Evolutionary conservation across 208 protist genomes (phyloP).

Genomic region (Acanthamoeba divionensis): DNA sequence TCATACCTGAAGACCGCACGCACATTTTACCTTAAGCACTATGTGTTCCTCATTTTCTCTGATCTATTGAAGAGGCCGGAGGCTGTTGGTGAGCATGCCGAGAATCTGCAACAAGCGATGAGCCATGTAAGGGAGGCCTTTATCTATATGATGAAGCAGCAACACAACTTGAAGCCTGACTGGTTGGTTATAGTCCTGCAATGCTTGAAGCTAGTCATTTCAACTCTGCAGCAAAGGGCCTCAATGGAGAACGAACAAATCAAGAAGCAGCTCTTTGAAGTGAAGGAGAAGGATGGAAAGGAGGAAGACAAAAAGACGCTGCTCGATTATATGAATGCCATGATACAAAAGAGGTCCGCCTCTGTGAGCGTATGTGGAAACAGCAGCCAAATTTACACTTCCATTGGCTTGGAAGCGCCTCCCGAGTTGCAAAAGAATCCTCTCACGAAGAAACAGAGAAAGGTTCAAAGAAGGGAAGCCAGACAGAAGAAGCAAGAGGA

Average conservation of each 20-base stretch:
- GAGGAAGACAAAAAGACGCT: not conserved
- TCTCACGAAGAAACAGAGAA: conserved; percentile 18
- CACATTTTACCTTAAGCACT: not conserved
- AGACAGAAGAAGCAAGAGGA: conserved; percentile 40
- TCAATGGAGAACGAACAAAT: not conserved
- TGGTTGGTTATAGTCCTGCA: not conserved
- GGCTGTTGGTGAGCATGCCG: conserved; percentile 4
- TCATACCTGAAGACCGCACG: not conserved
- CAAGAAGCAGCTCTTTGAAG: not conserved
- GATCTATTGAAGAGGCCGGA: conserved; percentile 27
- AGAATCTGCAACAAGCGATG: not conserved
- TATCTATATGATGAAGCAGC: not conserved
- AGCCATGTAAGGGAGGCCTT: conserved; percentile 2
- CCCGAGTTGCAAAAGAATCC: conserved; percentile 24
- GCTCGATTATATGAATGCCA: not conserved
- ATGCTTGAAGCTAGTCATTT: conserved; percentile 25
- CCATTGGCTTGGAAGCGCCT: not conserved
- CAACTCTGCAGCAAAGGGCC: not conserved
- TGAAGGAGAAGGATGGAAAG: not conserved
- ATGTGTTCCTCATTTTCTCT: conserved; percentile 2
- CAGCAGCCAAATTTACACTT: not conserved
- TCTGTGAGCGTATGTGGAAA: conserved; percentile 15
- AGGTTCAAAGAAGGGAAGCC: conserved; percentile 15
- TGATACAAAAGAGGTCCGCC: not conserved
- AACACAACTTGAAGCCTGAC: conserved; percentile 33